Percentiles rank a stretch among this genome's conserved stretches.
phyloP scores from a whole-genome alignment of 441 rosid species.

The Erodium chrysanthum region DNA sequence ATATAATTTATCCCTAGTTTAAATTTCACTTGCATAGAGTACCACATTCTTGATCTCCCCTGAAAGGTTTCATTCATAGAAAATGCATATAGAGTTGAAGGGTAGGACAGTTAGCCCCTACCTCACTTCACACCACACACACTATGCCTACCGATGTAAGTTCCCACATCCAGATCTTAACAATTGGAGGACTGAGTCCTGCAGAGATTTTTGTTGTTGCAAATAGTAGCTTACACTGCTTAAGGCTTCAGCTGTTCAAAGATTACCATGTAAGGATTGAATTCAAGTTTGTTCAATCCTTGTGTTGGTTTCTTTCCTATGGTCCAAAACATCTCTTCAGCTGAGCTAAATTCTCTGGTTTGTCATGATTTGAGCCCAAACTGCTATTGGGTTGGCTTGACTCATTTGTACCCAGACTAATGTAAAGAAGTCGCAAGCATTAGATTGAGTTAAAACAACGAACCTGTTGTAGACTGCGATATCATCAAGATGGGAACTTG shows the following conservation, averaged over 20 bases:
- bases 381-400: not conserved
- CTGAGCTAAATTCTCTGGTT: not conserved
- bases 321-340: not conserved
- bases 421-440: not conserved
- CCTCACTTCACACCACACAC: not conserved
- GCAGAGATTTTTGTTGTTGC: not conserved
- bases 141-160: not conserved
- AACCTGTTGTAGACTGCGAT: not conserved
- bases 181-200: not conserved
- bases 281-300: not conserved
- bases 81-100: not conserved
- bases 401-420: not conserved
- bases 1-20: not conserved
- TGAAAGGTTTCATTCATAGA: not conserved
- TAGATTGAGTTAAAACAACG: not conserved
- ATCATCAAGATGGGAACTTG: not conserved
- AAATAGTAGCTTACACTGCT: not conserved
- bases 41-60: too few species aligned
- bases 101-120: not conserved
- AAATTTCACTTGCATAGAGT: too few species aligned
- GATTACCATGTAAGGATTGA: not conserved
- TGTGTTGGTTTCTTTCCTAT: not conserved
- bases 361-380: not conserved
- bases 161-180: not conserved
- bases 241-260: conserved; percentile 1